Percentiles rank a stretch among this genome's conserved stretches.
phyloP scores from a whole-genome alignment of 2,329 filamentous ascomycete species.

The Aspergillus uvarum region DNA sequence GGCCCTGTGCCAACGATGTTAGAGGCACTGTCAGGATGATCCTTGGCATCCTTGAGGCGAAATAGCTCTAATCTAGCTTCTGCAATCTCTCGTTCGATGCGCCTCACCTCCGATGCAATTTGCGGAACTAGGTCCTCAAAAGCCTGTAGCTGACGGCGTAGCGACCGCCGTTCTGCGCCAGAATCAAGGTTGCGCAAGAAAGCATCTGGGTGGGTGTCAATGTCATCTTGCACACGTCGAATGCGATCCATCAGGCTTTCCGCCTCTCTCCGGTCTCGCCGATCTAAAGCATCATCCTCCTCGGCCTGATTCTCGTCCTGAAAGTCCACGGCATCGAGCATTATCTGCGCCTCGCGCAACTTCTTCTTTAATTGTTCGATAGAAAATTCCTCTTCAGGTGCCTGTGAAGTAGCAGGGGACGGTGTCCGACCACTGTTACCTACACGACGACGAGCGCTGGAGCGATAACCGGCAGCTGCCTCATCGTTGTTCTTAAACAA shows the following conservation, averaged over 20 bases:
- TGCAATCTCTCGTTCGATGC: constrained; percentile 86
- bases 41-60: constrained; percentile 88
- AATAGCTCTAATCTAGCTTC: constrained; percentile 91
- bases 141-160: constrained; percentile 86
- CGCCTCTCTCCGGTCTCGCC: constrained; percentile 84
- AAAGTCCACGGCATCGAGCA: constrained; percentile 95
- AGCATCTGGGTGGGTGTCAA: constrained; percentile 84
- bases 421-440: constrained; percentile 70
- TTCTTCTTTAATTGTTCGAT: constrained; percentile 89
- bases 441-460: constrained; percentile 84
- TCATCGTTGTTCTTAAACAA: constrained; percentile 91
- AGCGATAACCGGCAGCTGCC: constrained; percentile 86
- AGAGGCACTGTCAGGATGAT: constrained; percentile 75
- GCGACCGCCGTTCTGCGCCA: constrained; percentile 78
- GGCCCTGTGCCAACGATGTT: constrained; percentile 89
- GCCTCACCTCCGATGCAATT: constrained; percentile 86
- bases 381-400: constrained; percentile 73
- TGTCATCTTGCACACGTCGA: constrained; percentile 87
- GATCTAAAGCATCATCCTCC: constrained; percentile 87
- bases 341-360: constrained; percentile 88
- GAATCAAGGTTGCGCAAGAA: constrained; percentile 70
- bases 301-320: constrained; percentile 86
- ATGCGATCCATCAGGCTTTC: constrained; percentile 94
- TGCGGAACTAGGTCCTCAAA: constrained; percentile 88
- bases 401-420: constrained; percentile 70